phyloP scores from a whole-genome alignment of 495 filamentous ascomycete species.

The Durotheca rogersii region DNA sequence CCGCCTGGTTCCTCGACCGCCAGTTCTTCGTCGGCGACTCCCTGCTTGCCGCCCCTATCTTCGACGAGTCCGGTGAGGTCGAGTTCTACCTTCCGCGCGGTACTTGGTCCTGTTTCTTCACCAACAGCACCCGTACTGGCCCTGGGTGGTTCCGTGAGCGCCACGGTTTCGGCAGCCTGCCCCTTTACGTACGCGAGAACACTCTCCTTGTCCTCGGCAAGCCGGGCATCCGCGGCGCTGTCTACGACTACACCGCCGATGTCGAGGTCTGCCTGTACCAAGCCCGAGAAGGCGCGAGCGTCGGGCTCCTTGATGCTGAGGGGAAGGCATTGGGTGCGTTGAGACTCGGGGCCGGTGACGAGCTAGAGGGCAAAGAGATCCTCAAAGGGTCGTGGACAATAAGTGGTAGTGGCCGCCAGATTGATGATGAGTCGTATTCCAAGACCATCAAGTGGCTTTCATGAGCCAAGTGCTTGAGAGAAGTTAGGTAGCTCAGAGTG shows the following conservation, averaged over 20 bases:
- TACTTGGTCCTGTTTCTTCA: conserved; percentile 57
- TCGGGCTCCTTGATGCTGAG: conserved; percentile 40
- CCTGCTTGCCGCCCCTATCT: conserved; percentile 61
- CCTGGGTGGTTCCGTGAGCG: conserved; percentile 52
- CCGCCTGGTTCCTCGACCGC: conserved; percentile 61
- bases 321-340: conserved; percentile 38
- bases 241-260: conserved; percentile 51
- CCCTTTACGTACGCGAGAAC: conserved; percentile 52
- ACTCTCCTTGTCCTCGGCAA: conserved; percentile 51
- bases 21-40: conserved; percentile 66
- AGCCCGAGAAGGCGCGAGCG: conserved; percentile 34
- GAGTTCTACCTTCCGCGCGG: conserved; percentile 64
- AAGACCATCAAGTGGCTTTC: conserved; percentile 16
- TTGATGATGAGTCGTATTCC: conserved; percentile 17
- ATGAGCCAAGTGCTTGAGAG: not conserved
- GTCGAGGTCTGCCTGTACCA: conserved; percentile 47
- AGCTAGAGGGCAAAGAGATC: conserved; percentile 16
- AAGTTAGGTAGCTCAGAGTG: not conserved
- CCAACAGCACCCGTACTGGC: conserved; percentile 43
- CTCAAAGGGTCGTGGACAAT: conserved; percentile 23
- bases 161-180: conserved; percentile 49
- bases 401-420: conserved; percentile 16
- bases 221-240: conserved; percentile 44
- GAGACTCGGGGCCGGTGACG: conserved; percentile 16
- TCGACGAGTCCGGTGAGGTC: conserved; percentile 58